Evolutionary conservation across 164 flowering plant species (phyloP).

Genomic region (Stephania japonica): DNA sequence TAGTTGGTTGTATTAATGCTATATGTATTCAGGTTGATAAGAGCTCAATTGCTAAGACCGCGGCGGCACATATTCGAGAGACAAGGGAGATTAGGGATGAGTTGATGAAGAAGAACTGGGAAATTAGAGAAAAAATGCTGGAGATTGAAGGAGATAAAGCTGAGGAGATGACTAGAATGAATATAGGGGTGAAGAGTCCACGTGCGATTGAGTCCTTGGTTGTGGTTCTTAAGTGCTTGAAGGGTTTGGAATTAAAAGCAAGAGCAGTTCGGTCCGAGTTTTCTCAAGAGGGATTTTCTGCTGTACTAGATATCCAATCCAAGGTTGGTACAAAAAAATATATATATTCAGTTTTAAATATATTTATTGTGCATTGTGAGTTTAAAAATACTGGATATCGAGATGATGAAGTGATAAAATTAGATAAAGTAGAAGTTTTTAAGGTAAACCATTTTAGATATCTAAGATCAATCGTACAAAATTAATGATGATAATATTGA

Average conservation of each 20-base stretch:
- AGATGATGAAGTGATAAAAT: no score
- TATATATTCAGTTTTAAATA: no score
- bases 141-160: not conserved
- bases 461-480: no score
- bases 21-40: conserved; percentile 41
- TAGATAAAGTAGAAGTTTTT: no score
- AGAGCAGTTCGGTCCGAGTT: conserved; percentile 26
- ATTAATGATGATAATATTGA: no score
- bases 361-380: no score
- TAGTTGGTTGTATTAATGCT: no score
- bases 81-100: conserved; percentile 26
- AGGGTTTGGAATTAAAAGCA: conserved; percentile 20
- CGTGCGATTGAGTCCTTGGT: conserved; percentile 39
- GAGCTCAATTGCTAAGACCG: conserved; percentile 32
- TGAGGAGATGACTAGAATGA: conserved; percentile 16
- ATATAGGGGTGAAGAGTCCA: conserved; percentile 16
- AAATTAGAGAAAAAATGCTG: conserved; percentile 18
- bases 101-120: conserved; percentile 23
- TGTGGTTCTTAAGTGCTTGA: conserved; percentile 34
- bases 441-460: no score
- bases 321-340: conserved; percentile 12
- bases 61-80: conserved; percentile 22
- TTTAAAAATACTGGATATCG: no score
- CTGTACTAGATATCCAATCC: conserved; percentile 26
- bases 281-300: conserved; percentile 21